These are phyloP conservation scores for Atalantia buxifolia DNA, from an alignment of 345 rosid genomes.

Conservation along the genomic window DNA sequence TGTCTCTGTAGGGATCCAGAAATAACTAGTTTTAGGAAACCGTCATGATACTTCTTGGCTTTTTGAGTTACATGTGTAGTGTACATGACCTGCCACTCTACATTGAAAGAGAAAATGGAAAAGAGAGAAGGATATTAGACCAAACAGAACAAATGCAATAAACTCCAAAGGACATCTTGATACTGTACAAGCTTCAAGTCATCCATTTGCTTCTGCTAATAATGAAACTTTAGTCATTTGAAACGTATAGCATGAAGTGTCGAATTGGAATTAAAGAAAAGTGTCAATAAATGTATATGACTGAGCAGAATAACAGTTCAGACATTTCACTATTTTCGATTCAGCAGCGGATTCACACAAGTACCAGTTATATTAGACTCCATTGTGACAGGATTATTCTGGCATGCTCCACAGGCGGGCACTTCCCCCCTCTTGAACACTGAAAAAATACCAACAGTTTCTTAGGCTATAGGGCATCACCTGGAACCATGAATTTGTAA, in stretches of 20 bases:
- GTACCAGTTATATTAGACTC: slow-evolving; percentile 6
- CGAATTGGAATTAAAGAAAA: not conserved
- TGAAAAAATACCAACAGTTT: slow-evolving; percentile 7
- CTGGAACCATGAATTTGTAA: not conserved
- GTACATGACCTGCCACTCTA: slow-evolving; percentile 53
- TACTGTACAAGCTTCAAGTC: too few species aligned
- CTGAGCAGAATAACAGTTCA: not conserved
- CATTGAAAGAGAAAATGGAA: not conserved
- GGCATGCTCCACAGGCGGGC: not conserved
- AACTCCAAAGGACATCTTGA: too few species aligned
- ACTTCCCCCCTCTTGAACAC: slow-evolving; percentile 13
- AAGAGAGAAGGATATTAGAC: not conserved
- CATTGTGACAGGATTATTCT: not conserved
- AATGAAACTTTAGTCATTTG: not conserved
- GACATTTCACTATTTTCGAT: not conserved
- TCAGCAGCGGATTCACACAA: slow-evolving; percentile 4
- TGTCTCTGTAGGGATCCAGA: slow-evolving; percentile 40
- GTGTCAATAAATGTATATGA: not conserved
- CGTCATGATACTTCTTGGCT: slow-evolving; percentile 64
- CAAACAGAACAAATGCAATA: too few species aligned
- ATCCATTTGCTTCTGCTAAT: not conserved
- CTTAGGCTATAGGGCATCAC: not conserved
- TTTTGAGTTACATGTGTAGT: slow-evolving; percentile 55
- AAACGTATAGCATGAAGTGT: not conserved
- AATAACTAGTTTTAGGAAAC: slow-evolving; percentile 35